Percentiles rank a stretch among this genome's conserved stretches.
Conservation (phyloP, 805 yeast genomes). For the Debaryomyces prosopidis region DNA sequence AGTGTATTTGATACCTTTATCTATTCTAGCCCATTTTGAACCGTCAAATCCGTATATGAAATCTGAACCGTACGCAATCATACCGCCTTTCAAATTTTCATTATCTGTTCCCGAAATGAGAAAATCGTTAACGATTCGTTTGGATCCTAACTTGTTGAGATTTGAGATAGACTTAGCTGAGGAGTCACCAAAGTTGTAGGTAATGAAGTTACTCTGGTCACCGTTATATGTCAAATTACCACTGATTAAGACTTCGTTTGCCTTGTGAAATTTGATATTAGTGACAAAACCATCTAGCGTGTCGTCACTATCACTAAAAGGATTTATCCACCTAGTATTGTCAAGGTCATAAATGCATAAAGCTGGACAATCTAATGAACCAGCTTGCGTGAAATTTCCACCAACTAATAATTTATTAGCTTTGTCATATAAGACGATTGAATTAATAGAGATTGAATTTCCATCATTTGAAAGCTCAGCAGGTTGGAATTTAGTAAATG, state of each 20-base stretch:
- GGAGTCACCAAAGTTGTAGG: slow-evolving; percentile 50
- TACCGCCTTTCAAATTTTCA: slow-evolving; percentile 40
- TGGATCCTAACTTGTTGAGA: slow-evolving; percentile 20
- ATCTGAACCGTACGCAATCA: slow-evolving; percentile 33
- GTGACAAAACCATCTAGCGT: slow-evolving; percentile 51
- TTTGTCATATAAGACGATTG: slow-evolving; percentile 34
- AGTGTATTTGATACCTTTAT: slow-evolving; percentile 25
- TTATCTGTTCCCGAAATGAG: slow-evolving; percentile 44
- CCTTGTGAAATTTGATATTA: slow-evolving; percentile 48
- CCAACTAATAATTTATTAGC: slow-evolving; percentile 58
- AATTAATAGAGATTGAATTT: slow-evolving; percentile 37
- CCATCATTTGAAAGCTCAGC: slow-evolving; percentile 43
- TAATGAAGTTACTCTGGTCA: slow-evolving; percentile 43
- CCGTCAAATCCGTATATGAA: slow-evolving; percentile 48
- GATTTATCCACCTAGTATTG: slow-evolving; percentile 54
- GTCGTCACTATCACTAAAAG: slow-evolving; percentile 25
- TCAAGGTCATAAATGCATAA: slow-evolving; percentile 66
- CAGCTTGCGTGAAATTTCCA: slow-evolving; percentile 67
- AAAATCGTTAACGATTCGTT: slow-evolving; percentile 35
- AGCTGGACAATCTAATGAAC: slow-evolving; percentile 55
- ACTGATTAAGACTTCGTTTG: slow-evolving; percentile 39
- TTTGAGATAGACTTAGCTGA: slow-evolving; percentile 12
- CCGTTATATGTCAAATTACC: slow-evolving; percentile 53
- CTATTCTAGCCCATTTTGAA: slow-evolving; percentile 47
- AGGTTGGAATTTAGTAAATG: slow-evolving; percentile 50